These are phyloP conservation scores for Staphylotrichum longicolle DNA, from an alignment of 495 filamentous ascomycete species.

Conservation along the genomic window DNA sequence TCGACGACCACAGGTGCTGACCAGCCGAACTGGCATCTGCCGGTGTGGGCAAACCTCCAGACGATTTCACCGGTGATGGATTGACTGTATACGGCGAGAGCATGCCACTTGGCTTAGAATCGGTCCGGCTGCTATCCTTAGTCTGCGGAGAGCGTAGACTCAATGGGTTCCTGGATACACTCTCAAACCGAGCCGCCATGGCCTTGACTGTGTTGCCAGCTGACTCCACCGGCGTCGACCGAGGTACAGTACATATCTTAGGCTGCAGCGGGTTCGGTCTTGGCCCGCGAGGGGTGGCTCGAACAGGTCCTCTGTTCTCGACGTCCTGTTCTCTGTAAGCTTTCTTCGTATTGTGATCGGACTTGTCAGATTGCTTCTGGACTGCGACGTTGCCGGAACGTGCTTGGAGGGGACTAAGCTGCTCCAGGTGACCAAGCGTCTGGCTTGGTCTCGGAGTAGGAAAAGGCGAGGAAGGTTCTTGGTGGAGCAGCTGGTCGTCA, in stretches of 20 bases:
- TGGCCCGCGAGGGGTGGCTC: background rate
- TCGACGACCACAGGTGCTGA: background rate
- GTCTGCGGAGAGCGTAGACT: conserved; percentile 13
- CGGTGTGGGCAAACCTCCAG: background rate
- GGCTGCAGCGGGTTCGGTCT: background rate
- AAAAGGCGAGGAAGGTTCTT: background rate
- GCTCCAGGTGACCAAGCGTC: background rate
- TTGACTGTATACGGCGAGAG: conserved; percentile 34
- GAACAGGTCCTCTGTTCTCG: background rate
- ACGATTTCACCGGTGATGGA: conserved; percentile 20
- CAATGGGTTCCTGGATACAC: conserved; percentile 22
- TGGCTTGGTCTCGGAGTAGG: background rate
- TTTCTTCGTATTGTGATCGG: background rate
- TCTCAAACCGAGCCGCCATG: conserved; percentile 47
- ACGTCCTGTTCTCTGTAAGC: background rate
- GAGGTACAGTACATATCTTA: conserved; percentile 9
- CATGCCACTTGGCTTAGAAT: conserved; percentile 25
- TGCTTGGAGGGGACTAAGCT: background rate
- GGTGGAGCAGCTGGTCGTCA: background rate
- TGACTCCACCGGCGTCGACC: conserved; percentile 7
- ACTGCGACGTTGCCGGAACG: background rate
- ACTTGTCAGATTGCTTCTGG: background rate
- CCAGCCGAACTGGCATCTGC: conserved; percentile 10
- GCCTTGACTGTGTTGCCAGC: conserved; percentile 41
- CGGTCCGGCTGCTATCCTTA: background rate